Conservation (phyloP, 495 filamentous ascomycete species). For the Cercophora newfieldiana region DNA sequence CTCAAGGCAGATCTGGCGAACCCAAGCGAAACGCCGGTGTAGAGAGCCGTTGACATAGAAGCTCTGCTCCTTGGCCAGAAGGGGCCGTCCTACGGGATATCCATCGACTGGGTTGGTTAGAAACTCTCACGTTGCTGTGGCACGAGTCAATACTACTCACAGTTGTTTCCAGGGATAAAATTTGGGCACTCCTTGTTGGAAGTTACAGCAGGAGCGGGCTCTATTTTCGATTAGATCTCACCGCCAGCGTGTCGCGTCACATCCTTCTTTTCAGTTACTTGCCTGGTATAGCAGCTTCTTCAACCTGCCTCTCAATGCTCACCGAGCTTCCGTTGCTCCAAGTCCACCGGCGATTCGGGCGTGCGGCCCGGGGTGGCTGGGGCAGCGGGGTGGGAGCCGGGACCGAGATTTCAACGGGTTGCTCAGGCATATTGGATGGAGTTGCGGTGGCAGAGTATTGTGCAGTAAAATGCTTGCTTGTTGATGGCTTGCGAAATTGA, state of each 20-base stretch:
- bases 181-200: not conserved
- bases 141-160: not conserved
- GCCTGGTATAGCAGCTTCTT: not conserved
- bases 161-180: not conserved
- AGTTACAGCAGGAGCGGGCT: not conserved
- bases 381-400: not conserved
- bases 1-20: not conserved
- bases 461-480: not conserved
- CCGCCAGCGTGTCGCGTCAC: not conserved
- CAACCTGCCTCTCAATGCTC: not conserved
- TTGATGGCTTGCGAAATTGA: too few relatives aligned
- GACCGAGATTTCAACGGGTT: not conserved
- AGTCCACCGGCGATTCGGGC: not conserved
- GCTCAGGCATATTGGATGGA: not conserved
- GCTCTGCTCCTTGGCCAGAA: conserved; percentile 4
- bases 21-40: conserved; percentile 10
- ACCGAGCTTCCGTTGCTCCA: not conserved
- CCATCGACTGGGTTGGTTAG: not conserved
- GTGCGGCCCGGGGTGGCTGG: not conserved
- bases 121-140: too few relatives aligned
- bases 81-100: not conserved
- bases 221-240: not conserved
- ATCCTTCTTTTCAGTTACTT: not conserved
- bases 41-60: not conserved
- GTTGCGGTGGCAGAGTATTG: not conserved